These are phyloP conservation scores for Pyricularia sp. DNA, from an alignment of 2,329 filamentous ascomycete genomes.

Conservation along the genomic window DNA sequence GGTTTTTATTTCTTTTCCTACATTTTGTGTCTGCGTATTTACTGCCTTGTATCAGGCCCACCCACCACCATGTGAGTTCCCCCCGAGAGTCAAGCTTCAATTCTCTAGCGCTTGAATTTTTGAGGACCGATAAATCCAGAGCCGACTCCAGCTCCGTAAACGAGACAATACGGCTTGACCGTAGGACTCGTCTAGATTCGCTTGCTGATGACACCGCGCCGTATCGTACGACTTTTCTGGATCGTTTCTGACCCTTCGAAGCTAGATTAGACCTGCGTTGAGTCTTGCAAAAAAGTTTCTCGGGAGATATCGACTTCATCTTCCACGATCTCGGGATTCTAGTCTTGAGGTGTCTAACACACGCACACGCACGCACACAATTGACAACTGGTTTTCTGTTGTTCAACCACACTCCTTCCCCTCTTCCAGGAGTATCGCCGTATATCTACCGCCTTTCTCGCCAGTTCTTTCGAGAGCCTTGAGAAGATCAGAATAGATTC, in stretches of 20 bases:
- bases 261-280: not conserved
- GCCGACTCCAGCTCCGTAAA: not conserved
- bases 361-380: not conserved
- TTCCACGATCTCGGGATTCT: not conserved
- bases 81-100: not conserved
- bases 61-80: not conserved
- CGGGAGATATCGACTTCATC: conserved; percentile 1
- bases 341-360: not conserved
- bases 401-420: conserved; percentile 14
- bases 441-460: not conserved
- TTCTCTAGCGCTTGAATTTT: not conserved
- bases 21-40: not conserved
- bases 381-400: conserved; percentile 9
- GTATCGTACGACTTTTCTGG: not conserved
- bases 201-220: not conserved
- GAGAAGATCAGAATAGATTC: not conserved
- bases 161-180: not conserved
- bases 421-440: not conserved
- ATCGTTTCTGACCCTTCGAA: not conserved
- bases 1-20: not conserved
- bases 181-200: not conserved
- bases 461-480: not conserved
- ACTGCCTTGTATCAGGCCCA: not conserved
- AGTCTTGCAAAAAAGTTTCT: not conserved
- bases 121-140: not conserved